Percentiles rank a stretch among this genome's conserved stretches.
Conservation (phyloP, 2,329 filamentous ascomycete species). For the Calonectria naviculata region DNA sequence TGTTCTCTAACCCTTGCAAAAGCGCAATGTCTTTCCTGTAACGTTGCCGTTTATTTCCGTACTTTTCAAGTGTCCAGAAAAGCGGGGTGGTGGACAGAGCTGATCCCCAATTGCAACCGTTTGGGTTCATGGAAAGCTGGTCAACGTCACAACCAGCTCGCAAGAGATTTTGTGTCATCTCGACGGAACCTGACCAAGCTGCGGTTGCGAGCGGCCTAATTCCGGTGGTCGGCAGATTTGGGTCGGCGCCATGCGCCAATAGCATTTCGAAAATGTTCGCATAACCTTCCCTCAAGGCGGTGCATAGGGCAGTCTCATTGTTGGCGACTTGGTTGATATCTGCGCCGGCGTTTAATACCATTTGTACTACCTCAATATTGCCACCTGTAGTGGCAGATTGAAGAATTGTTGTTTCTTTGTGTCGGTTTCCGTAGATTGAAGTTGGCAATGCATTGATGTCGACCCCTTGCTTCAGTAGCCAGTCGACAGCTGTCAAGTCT, state of each 20-base stretch:
- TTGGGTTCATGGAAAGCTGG: not conserved
- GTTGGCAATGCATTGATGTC: not conserved
- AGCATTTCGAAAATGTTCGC: not conserved
- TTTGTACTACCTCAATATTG: not conserved
- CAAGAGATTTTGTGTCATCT: not conserved
- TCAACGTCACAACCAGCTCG: not conserved
- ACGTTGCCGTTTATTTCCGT: not conserved
- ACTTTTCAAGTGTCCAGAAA: not conserved
- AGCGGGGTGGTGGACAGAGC: too few species aligned
- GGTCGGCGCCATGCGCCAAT: not conserved
- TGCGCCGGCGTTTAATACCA: not conserved
- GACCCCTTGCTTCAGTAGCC: not conserved
- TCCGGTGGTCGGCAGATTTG: not conserved
- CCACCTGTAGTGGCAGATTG: not conserved
- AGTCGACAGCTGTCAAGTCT: not conserved
- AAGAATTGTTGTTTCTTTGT: not conserved
- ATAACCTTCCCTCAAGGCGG: not conserved
- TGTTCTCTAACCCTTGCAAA: too few species aligned
- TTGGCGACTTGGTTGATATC: not conserved
- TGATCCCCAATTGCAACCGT: too few species aligned
- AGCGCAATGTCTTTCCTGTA: not conserved
- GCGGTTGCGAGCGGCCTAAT: not conserved
- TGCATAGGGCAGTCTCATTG: not conserved
- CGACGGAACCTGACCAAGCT: not conserved
- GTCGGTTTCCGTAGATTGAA: fast-evolving